Evolutionary conservation across 768 basidiomycete genomes (phyloP).

Genomic region (Suillus tomentosus): DNA sequence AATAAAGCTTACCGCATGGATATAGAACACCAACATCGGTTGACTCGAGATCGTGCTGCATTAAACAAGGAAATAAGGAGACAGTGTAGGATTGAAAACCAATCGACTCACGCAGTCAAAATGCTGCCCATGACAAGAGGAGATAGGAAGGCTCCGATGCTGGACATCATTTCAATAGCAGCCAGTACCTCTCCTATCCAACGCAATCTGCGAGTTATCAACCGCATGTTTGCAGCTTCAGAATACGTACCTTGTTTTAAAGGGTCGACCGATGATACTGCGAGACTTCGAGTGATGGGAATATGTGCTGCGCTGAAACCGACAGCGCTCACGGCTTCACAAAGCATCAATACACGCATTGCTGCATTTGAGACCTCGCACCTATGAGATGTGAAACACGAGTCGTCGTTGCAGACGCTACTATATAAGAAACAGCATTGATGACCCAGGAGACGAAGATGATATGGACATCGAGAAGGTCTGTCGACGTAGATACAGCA

Average conservation of each 20-base stretch:
- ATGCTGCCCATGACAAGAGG: constrained; percentile 34
- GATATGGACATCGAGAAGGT: constrained; percentile 33
- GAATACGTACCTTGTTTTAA: constrained; percentile 28
- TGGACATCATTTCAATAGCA: constrained; percentile 29
- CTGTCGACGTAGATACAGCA: constrained; percentile 19
- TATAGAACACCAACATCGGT: constrained; percentile 27
- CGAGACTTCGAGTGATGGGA: constrained; percentile 29
- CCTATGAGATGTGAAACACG: constrained; percentile 16
- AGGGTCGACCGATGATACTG: constrained; percentile 30
- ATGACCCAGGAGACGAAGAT: constrained; percentile 24
- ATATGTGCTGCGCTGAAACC: constrained; percentile 20
- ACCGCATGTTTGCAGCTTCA: too few species aligned
- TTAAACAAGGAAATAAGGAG: neutral
- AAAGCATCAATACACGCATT: neutral
- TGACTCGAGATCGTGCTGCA: constrained; percentile 20
- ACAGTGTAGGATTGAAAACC: neutral
- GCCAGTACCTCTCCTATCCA: constrained; percentile 30
- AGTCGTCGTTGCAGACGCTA: constrained; percentile 19
- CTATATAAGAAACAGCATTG: constrained; percentile 16
- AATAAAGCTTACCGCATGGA: constrained; percentile 23
- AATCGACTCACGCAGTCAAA: constrained; percentile 21
- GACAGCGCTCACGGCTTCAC: constrained; percentile 20
- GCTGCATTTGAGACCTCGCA: constrained; percentile 7
- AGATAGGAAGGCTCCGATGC: constrained; percentile 24
- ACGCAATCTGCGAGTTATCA: neutral